Base-by-base conservation (phyloP, 495 filamentous ascomycete species). In the Podospora tetraspora region DNA sequence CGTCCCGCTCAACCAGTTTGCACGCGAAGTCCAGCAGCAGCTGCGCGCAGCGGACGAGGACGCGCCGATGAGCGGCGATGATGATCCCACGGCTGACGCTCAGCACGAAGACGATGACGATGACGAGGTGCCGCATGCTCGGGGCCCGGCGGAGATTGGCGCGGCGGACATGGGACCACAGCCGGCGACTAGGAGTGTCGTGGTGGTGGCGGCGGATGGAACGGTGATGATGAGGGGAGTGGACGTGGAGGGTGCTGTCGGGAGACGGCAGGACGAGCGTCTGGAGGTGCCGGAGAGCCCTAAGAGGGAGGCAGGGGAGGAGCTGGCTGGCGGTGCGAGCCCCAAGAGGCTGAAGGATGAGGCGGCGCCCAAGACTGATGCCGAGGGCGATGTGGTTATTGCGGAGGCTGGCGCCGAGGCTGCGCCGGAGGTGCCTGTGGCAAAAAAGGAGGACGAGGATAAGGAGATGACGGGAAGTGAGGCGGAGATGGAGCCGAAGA, bases 91-190 rank as follows among this genome's bases (percentile, higher is more conserved):
- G 5, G 22, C n/a, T 22, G 32, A 64, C 16, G 32, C 43, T 12
- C 9, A 23, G 25, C 19, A 19, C 9, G 57, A 61, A 3, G 57
- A 30, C 9, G 76, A 78, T 10, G 79, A 79, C 25, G 78, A 78
- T 21, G 86, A 88, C 3, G 92, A 95, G 71, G 72, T 86, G 0
- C 91, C 93, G 13, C 92, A 96, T 74, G 92, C 91, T 3, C 85
- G 91, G 19, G 92, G 93, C 0, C 94, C 95, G 0, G 86, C 90
- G 12, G 84, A 91, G 67, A 88, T 99, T 25, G 94, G 93, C 0
- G 86, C 92, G 27, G 90, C 93, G 72, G 95, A 99, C 74, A 88
- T 91, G 74, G 95, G 95, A 1, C 87, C 92, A 21, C 94, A 97
- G 76, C 79, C 69, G 66, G 77, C 77, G 0, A 78, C 71, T 0